Conservation (phyloP, 1,139 yeast species). For the Ashbya aceris region DNA sequence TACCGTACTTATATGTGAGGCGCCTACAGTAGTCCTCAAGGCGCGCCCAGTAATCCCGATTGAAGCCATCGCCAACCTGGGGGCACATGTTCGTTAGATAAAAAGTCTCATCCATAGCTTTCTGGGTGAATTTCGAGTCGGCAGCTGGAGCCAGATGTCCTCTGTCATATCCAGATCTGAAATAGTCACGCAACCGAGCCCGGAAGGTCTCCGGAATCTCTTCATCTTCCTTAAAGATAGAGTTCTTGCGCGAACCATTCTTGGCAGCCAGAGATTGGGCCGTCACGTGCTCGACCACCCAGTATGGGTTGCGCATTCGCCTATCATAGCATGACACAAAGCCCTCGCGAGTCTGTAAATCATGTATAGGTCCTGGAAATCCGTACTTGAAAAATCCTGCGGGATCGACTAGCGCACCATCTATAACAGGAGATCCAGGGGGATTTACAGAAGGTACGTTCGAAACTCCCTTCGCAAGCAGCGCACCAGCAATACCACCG, state of each 20-base stretch:
- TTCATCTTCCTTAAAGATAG: slow-evolving; percentile 83
- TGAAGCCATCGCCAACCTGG: slow-evolving; percentile 96
- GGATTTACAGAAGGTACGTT: not conserved
- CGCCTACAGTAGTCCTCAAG: slow-evolving; percentile 82
- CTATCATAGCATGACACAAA: slow-evolving; percentile 84
- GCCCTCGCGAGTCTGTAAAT: slow-evolving; percentile 61
- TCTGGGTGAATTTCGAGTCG: slow-evolving; percentile 80
- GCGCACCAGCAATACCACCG: not conserved
- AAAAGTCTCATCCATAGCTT: slow-evolving; percentile 93
- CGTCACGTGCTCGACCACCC: slow-evolving; percentile 91
- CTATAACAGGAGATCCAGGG: not conserved
- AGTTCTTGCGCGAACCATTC: slow-evolving; percentile 63
- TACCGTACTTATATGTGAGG: slow-evolving; percentile 55
- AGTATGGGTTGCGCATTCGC: slow-evolving; percentile 75
- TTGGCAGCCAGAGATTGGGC: slow-evolving; percentile 50
- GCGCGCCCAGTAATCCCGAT: slow-evolving; percentile 96
- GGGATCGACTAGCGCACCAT: slow-evolving; percentile 41
- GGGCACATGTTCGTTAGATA: slow-evolving; percentile 86
- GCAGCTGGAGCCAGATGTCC: slow-evolving; percentile 99
- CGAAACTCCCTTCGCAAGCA: not conserved
- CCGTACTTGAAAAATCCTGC: slow-evolving; percentile 79
- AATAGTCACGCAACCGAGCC: slow-evolving; percentile 70
- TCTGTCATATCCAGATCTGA: slow-evolving; percentile 91
- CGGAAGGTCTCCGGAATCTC: slow-evolving; percentile 69
- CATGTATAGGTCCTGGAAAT: slow-evolving; percentile 91